phyloP scores from a whole-genome alignment of 441 rosid species.

The Syzygium malaccense region DNA sequence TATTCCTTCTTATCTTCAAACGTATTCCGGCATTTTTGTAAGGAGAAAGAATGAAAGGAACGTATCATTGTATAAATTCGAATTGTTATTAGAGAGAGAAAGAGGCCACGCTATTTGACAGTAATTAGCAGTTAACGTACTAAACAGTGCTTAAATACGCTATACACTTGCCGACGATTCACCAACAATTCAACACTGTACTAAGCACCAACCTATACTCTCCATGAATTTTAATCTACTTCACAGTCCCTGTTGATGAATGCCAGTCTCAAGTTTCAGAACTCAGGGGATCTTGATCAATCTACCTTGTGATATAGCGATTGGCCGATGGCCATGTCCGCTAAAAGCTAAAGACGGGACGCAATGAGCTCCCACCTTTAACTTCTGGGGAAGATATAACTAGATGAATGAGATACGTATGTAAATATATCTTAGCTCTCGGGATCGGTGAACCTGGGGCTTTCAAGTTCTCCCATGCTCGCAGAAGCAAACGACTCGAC shows the following conservation, averaged over 20 bases:
- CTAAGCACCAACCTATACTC: not conserved
- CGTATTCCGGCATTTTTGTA: not conserved
- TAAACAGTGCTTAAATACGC: not conserved
- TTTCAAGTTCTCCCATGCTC: slow-evolving; percentile 90
- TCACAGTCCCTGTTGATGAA: not conserved
- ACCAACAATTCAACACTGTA: not conserved
- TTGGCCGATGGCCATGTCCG: not conserved
- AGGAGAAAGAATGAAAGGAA: not conserved
- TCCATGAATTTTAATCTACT: not conserved
- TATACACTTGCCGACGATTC: not conserved
- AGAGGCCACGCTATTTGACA: not conserved
- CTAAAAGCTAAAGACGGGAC: not conserved
- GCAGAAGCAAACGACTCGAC: slow-evolving; percentile 89
- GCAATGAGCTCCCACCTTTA: not conserved
- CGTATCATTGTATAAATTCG: not conserved
- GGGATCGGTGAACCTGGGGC: slow-evolving; percentile 55
- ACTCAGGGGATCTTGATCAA: not conserved
- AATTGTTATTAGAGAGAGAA: not conserved
- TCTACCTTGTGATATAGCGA: not conserved
- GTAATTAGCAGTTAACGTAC: not conserved
- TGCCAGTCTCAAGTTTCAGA: not conserved
- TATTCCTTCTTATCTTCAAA: not conserved
- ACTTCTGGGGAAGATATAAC: not conserved
- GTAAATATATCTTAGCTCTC: slow-evolving; percentile 23
- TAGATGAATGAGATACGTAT: not conserved